Conservation (phyloP, 371 early-diverging fungal genomes). For the Entomophthora muscae region DNA sequence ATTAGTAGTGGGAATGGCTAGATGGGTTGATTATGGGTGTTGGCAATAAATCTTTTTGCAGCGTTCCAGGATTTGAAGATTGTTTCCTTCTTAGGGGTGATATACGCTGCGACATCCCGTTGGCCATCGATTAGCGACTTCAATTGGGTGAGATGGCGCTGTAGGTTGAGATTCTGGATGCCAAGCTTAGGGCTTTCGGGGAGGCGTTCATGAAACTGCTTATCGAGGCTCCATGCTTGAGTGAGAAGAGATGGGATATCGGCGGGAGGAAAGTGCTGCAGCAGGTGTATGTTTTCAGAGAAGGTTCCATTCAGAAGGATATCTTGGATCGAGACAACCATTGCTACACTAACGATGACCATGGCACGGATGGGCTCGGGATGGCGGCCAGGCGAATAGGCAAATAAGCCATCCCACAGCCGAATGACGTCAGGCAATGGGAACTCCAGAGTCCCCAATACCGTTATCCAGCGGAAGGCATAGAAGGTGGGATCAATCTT, state of each 20-base stretch:
- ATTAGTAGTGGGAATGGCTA: no score
- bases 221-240: neutral
- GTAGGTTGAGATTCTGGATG: neutral
- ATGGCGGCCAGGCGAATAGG: constrained; percentile 27
- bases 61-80: neutral
- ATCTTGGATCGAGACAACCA: constrained; percentile 29
- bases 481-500: constrained; percentile 60
- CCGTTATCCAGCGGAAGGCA: constrained; percentile 73
- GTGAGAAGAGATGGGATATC: neutral
- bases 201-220: neutral
- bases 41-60: neutral
- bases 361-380: constrained; percentile 33
- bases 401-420: constrained; percentile 68
- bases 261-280: constrained; percentile 20
- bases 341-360: constrained; percentile 33
- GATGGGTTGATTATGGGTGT: neutral
- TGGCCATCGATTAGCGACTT: neutral
- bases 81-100: neutral
- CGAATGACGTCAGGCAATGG: constrained; percentile 60
- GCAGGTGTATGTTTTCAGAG: constrained; percentile 38
- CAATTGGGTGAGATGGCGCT: neutral
- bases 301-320: constrained; percentile 37
- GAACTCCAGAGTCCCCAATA: constrained; percentile 67
- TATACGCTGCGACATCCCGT: neutral
- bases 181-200: neutral